phyloP scores from a whole-genome alignment of 2,329 filamentous ascomycete species.

The Ophiostoma himal-ulmi region DNA sequence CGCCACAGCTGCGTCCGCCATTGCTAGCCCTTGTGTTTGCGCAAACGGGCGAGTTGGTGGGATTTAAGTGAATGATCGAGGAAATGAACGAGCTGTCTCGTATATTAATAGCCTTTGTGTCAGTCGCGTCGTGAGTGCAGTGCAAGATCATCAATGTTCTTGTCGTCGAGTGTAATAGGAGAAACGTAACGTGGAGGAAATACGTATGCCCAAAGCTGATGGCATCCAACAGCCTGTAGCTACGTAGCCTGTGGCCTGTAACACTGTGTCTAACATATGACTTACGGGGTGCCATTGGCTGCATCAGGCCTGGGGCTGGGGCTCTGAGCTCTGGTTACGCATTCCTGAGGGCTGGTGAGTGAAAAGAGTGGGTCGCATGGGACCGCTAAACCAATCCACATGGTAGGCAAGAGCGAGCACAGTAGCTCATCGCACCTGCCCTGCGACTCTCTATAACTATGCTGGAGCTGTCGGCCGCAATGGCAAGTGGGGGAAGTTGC shows the following conservation, averaged over 20 bases:
- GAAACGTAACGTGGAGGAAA: constrained; percentile 19
- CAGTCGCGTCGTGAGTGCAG: background rate
- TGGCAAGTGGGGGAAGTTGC: constrained; percentile 21
- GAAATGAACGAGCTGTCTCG: background rate
- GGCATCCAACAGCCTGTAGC: background rate
- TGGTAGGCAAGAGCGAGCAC: constrained; percentile 12
- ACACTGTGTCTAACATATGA: background rate
- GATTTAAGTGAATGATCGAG: background rate
- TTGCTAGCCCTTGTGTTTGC: constrained; percentile 17
- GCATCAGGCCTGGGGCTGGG: background rate
- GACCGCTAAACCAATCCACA: background rate
- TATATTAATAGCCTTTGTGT: background rate
- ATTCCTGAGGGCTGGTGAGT: background rate
- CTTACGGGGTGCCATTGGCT: background rate
- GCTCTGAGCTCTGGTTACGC: constrained; percentile 8
- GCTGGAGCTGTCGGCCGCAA: constrained; percentile 8
- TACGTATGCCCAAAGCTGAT: constrained; percentile 19
- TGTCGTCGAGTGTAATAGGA: constrained; percentile 14
- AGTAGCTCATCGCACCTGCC: constrained; percentile 15
- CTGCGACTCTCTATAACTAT: background rate
- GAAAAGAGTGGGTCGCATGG: background rate
- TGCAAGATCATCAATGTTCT: background rate
- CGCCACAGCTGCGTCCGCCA: constrained; percentile 24
- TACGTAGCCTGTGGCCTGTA: constrained; percentile 12
- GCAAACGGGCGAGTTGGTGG: background rate